phyloP scores from a whole-genome alignment of 2,329 filamentous ascomycete species.

The Ceratocystis variospora region DNA sequence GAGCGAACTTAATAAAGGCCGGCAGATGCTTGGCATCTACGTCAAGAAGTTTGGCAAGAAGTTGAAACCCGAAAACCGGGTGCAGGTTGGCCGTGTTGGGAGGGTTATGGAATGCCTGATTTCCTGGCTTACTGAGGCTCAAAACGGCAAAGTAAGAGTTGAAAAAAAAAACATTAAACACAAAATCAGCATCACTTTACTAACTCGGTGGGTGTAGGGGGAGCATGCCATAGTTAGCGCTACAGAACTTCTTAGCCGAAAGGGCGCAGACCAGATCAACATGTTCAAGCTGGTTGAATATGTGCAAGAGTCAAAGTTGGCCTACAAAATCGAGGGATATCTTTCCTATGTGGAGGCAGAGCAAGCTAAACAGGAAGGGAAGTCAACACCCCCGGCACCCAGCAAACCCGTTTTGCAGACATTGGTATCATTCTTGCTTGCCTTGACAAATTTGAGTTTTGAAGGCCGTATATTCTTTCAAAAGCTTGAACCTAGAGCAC shows the following conservation, averaged over 20 bases:
- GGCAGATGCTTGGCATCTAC: constrained; percentile 66
- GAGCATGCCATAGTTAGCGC: constrained; percentile 56
- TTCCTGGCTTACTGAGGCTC: constrained; percentile 48
- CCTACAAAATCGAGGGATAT: constrained; percentile 90
- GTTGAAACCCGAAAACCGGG: constrained; percentile 78
- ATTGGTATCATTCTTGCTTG: constrained; percentile 52
- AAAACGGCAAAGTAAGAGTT: constrained; percentile 34
- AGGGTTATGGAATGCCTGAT: constrained; percentile 68
- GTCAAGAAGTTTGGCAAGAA: constrained; percentile 77
- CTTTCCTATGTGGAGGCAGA: constrained; percentile 46
- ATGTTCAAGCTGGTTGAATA: constrained; percentile 79
- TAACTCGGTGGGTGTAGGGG: constrained; percentile 23
- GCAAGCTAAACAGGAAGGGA: constrained; percentile 26
- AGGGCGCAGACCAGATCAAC: constrained; percentile 90
- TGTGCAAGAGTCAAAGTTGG: constrained; percentile 80
- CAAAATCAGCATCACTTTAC: neutral
- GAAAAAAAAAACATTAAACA: neutral
- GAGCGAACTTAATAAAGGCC: constrained; percentile 56
- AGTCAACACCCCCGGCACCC: constrained; percentile 11
- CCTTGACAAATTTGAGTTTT: constrained; percentile 72
- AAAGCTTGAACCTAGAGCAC: constrained; percentile 27
- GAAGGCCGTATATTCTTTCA: constrained; percentile 55
- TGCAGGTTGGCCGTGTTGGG: constrained; percentile 79
- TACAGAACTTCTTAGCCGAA: constrained; percentile 60
- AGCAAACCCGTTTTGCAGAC: constrained; percentile 41